These are phyloP conservation scores for Lactuca sativa DNA, from an alignment of 129 eudicot species.

Conservation along the genomic window DNA sequence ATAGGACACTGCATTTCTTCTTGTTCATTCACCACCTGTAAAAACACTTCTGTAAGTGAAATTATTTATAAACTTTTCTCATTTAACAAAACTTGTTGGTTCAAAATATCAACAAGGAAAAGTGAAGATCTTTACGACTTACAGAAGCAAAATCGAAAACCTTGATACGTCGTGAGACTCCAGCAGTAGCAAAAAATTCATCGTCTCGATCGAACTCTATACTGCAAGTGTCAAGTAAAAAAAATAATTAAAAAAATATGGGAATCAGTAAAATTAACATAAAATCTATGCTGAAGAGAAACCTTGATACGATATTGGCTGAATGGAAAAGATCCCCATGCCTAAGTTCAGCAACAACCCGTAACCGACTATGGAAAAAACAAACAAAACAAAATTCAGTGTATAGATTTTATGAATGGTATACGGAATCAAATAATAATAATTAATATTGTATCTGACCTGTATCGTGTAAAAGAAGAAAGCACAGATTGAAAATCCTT, in stretches of 20 bases:
- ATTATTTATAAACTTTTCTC: neutral
- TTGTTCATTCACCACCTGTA: constrained; percentile 87
- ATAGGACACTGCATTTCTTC: constrained; percentile 81
- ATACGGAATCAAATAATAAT: neutral
- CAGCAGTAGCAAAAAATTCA: constrained; percentile 98
- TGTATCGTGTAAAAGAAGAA: constrained; percentile 77
- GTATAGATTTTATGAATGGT: neutral
- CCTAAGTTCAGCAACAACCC: constrained; percentile 81
- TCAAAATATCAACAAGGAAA: too few species aligned
- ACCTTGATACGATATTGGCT: constrained; percentile 90
- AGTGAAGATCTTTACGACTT: constrained; percentile 18
- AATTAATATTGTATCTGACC: constrained; percentile 37
- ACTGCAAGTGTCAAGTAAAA: constrained; percentile 48
- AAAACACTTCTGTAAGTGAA: neutral
- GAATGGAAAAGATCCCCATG: constrained; percentile 93
- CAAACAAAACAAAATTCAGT: constrained; percentile 14
- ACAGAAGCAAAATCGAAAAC: constrained; percentile 90
- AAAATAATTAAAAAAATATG: too few species aligned
- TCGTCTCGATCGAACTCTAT: constrained; percentile 95
- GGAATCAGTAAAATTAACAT: neutral
- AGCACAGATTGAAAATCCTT: constrained; percentile 84
- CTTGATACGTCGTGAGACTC: constrained; percentile 86
- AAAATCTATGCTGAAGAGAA: neutral
- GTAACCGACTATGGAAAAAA: constrained; percentile 54
- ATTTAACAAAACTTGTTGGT: constrained; percentile 5